These are phyloP conservation scores for Hemisphaericaspora xylofermentans DNA, from an alignment of 1,139 yeast species.

Conservation along the genomic window DNA sequence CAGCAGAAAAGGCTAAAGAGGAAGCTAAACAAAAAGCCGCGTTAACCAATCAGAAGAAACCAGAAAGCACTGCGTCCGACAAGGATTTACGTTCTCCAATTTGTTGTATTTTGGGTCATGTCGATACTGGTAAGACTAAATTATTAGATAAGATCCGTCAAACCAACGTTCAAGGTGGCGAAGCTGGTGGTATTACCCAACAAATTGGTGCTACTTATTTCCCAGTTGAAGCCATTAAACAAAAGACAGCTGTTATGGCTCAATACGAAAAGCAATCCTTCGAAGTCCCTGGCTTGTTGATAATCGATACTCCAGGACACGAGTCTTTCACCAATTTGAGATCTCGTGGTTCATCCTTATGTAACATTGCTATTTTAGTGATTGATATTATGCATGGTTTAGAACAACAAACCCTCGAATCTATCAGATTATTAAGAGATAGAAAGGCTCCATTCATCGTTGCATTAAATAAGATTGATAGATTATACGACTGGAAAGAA, in stretches of 20 bases:
- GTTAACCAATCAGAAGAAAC: constrained; percentile 16
- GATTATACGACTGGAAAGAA: constrained; percentile 91
- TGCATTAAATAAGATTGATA: constrained; percentile 95
- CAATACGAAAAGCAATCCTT: constrained; percentile 79
- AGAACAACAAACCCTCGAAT: constrained; percentile 95
- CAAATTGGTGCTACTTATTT: constrained; percentile 99
- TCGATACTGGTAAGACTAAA: constrained; percentile 98
- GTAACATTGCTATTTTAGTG: constrained; percentile 98
- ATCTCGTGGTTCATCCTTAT: constrained; percentile 97
- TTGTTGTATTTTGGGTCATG: constrained; percentile 98
- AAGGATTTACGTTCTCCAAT: constrained; percentile 91
- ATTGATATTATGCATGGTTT: constrained; percentile 99
- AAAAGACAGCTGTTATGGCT: constrained; percentile 90
- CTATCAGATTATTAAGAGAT: constrained; percentile 86
- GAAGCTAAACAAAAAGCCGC: constrained; percentile 6
- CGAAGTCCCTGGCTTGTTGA: constrained; percentile 94
- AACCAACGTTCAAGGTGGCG: constrained; percentile 99
- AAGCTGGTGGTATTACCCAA: constrained; percentile 99
- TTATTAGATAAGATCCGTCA: constrained; percentile 95
- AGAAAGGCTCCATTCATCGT: constrained; percentile 97
- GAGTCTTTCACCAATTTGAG: constrained; percentile 97
- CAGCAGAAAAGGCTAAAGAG: constrained; percentile 22
- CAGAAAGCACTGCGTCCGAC: constrained; percentile 22
- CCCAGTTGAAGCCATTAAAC: constrained; percentile 92
- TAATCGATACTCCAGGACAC: constrained; percentile 99